Percentiles rank a stretch among this genome's conserved stretches.
Conservation (phyloP, 305 asterid species). For the Coffea humblotiana region DNA sequence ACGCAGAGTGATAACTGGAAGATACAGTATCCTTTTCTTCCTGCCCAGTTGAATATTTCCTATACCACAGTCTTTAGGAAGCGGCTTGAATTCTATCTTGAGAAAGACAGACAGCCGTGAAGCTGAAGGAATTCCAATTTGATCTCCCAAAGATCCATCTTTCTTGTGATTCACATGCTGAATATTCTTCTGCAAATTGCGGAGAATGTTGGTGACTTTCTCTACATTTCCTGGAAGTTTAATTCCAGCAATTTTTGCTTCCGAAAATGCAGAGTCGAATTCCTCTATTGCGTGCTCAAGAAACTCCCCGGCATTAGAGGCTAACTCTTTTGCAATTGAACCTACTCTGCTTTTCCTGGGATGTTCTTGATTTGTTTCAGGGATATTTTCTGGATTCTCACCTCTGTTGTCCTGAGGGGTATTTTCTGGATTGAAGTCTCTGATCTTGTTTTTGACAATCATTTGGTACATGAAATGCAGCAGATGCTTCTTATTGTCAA, state of each 20-base stretch:
- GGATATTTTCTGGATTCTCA: too few species aligned
- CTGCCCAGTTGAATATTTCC: conserved; percentile 2
- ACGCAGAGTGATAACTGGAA: conserved; percentile 22
- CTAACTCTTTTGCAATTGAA: not conserved
- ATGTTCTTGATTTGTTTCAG: not conserved
- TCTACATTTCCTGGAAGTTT: not conserved
- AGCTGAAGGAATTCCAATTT: conserved; percentile 7
- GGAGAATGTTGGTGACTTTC: not conserved
- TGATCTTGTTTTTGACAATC: not conserved
- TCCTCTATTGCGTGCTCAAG: not conserved
- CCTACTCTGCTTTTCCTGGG: not conserved
- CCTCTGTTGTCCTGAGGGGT: not conserved
- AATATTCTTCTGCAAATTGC: not conserved
- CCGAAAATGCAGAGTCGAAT: not conserved
- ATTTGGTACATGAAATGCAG: conserved; percentile 7
- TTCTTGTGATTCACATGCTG: not conserved
- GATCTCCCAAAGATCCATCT: not conserved
- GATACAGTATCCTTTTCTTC: not conserved
- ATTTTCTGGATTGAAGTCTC: too few species aligned
- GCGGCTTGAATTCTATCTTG: not conserved
- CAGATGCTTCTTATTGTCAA: not conserved
- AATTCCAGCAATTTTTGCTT: not conserved
- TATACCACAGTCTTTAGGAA: conserved; percentile 18
- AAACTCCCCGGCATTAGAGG: not conserved
- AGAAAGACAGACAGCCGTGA: not conserved